phyloP scores from a whole-genome alignment of 2,329 filamentous ascomycete genomes.

The Chrysoporthe deuterocubensis region DNA sequence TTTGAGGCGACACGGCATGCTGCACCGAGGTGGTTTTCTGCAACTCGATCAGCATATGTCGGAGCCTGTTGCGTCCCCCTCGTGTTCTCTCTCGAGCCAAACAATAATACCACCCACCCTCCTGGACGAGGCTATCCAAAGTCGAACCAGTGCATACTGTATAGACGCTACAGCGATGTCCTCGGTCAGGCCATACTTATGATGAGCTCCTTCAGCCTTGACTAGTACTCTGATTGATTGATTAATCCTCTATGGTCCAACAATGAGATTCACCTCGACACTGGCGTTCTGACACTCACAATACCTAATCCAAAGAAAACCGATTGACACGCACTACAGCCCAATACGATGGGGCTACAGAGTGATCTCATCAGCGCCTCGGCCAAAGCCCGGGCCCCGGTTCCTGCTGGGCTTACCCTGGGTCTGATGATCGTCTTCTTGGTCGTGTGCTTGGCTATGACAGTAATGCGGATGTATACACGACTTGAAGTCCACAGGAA shows the following conservation, averaged over 20 bases:
- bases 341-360: slow-evolving; percentile 1
- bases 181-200: not conserved
- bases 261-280: not conserved
- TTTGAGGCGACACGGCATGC: slow-evolving; percentile 6
- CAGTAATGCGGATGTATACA: slow-evolving; percentile 30
- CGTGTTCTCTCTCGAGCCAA: not conserved
- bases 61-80: not conserved
- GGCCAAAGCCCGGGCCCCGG: slow-evolving; percentile 2
- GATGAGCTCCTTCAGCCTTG: not conserved
- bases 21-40: slow-evolving; percentile 2
- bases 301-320: not conserved
- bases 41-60: not conserved
- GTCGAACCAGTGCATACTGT: not conserved
- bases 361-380: slow-evolving; percentile 8
- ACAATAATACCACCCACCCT: slow-evolving; percentile 7
- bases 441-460: slow-evolving; percentile 13
- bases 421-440: slow-evolving; percentile 1
- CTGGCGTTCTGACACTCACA: not conserved
- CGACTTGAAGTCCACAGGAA: slow-evolving; percentile 33
- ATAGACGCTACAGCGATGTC: not conserved
- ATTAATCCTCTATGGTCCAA: not conserved
- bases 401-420: slow-evolving; percentile 3
- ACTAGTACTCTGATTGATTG: not conserved
- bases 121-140: not conserved
- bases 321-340: not conserved